Evolutionary conservation across 371 early-diverging fungal species (phyloP).

Genomic region (Sporodiniella umbellata): DNA sequence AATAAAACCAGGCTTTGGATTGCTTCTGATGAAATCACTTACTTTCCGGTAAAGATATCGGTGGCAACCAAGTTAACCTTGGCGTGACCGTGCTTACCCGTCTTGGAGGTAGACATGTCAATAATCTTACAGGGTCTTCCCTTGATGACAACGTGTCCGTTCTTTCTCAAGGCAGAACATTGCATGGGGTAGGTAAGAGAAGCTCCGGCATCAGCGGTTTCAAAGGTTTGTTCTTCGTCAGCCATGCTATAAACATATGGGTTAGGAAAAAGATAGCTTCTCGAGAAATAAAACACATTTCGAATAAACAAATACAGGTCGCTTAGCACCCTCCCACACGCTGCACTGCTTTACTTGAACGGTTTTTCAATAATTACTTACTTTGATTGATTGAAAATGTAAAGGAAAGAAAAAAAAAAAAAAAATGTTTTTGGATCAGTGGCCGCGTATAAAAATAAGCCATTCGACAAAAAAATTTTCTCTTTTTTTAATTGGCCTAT

Average conservation of each 20-base stretch:
- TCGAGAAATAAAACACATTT: no score
- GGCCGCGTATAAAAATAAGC: slow-evolving; percentile 1
- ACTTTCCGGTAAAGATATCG: slow-evolving; percentile 97
- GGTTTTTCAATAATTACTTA: neutral
- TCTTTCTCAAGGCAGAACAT: slow-evolving; percentile 98
- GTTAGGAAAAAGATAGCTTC: no score
- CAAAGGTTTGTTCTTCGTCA: slow-evolving; percentile 73
- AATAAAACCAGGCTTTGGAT: neutral
- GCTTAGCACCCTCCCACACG: no score
- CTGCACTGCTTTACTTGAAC: no score
- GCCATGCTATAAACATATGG: slow-evolving; percentile 30
- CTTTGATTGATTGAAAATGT: neutral
- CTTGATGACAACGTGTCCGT: slow-evolving; percentile 97
- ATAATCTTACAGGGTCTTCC: slow-evolving; percentile 99
- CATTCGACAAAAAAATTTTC: neutral
- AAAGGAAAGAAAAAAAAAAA: neutral
- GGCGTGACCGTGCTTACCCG: slow-evolving; percentile 99
- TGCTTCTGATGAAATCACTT: slow-evolving; percentile 28
- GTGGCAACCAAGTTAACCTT: slow-evolving; percentile 96
- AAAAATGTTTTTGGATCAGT: neutral
- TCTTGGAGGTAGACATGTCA: slow-evolving; percentile 95
- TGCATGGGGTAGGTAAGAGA: slow-evolving; percentile 95
- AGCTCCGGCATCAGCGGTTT: slow-evolving; percentile 78
- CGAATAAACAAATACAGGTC: no score
- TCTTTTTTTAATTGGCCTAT: neutral